These are phyloP conservation scores for Prunus mume DNA, from an alignment of 306 rosid species.

Conservation along the genomic window DNA sequence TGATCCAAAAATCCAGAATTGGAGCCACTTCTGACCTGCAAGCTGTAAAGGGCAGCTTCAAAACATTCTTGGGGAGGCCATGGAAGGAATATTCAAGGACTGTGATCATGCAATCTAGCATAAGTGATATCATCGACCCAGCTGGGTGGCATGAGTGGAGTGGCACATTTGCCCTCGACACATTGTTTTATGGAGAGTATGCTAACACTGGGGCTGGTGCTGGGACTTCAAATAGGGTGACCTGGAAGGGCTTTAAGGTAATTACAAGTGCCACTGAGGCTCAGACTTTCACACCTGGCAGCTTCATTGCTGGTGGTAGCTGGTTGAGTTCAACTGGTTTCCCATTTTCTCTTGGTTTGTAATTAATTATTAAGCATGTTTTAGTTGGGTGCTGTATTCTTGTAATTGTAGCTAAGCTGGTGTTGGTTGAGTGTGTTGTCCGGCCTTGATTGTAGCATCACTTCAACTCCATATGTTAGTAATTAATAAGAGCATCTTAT, in stretches of 20 bases:
- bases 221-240: slow-evolving; percentile 55
- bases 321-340: slow-evolving; percentile 73
- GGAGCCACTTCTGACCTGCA: slow-evolving; percentile 70
- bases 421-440: neutral
- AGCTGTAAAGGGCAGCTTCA: slow-evolving; percentile 39
- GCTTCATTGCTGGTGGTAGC: slow-evolving; percentile 55
- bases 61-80: slow-evolving; percentile 75
- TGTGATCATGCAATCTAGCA: slow-evolving; percentile 55
- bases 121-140: slow-evolving; percentile 61
- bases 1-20: slow-evolving; percentile 69
- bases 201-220: slow-evolving; percentile 74
- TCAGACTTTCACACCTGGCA: slow-evolving; percentile 46
- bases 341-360: slow-evolving; percentile 73
- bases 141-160: slow-evolving; percentile 77
- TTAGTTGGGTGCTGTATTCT: neutral
- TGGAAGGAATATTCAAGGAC: slow-evolving; percentile 92
- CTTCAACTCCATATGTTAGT: neutral
- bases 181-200: slow-evolving; percentile 67
- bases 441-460: neutral
- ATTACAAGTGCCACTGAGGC: slow-evolving; percentile 66
- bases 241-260: slow-evolving; percentile 68
- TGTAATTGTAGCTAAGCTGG: neutral
- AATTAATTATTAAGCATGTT: neutral
- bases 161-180: slow-evolving; percentile 70
- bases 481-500: neutral